Base-by-base conservation (phyloP, 768 basidiomycete genomes). In the Royoungia palumana region DNA sequence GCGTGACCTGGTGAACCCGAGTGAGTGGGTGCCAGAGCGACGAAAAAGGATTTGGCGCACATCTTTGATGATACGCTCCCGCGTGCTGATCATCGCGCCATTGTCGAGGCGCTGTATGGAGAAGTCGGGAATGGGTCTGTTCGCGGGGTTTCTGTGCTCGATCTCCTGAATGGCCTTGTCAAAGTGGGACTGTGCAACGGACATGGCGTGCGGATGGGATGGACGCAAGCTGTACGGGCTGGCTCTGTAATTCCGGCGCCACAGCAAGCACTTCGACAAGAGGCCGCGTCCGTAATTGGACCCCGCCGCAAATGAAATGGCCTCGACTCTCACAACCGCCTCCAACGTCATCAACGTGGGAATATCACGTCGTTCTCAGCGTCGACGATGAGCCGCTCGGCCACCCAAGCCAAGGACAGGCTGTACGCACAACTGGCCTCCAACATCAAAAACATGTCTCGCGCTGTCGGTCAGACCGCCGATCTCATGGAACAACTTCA, bases 391-490 rank as follows among this genome's bases (percentile, higher is more conserved):
- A 62, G 50, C 21, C 56, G 61, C n/a, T 41, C 60, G 4, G 82
- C 86, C 4, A 84, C 83, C 0, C 85, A 86, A 54, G 80, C 85
- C 30, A 94, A 93, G 68, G 83, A 90, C 57, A 70, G 88, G 47
- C 81, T 92, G 20, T 93, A 93, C 60, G 75, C 78, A 34, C 88
- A 91, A 61, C 78, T 94, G 4, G 78, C 88, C 5, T 74, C 78
- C 41, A 84, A 81, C 40, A 66, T 94, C 4, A 78, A 78, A 24
- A 73, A 83, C 41, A 82, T 92, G 67, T 80, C 83, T 42, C 69
- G 79, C 17, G 82, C 84, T 0, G 75, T 92, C 41, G 73, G 76
- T 21, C 84, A 82, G 56, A 89, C 89, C 1, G 85, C 88, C 32
- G 83, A 83, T 56, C 74, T 91, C 20, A 85, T 88, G 66, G 88